Base-by-base conservation (phyloP, 139 green algal species). In the Tetradesmus lagerheimii region DNA sequence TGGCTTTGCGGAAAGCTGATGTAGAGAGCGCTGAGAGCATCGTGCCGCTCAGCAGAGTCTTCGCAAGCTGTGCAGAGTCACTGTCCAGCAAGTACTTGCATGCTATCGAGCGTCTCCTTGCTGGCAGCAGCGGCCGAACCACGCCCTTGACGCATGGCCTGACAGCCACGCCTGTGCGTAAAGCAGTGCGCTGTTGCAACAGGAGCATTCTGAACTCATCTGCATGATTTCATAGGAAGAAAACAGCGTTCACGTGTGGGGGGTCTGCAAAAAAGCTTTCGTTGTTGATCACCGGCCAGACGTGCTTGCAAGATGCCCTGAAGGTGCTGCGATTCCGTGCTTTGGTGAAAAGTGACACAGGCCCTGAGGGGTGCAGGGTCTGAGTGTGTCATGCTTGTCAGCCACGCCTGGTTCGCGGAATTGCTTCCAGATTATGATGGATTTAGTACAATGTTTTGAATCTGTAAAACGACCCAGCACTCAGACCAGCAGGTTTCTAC, bases 51-150 rank as follows among this genome's bases (percentile, higher is more conserved):
- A 78, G 31, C 74, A 50, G 35, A 29, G 25, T 86, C 62, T 34
- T 74, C 38, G 45, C 64, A n/a, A 75, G 79, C 79, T 85, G 39
- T 71, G 57, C 57, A 71, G 57, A 71, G 57, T 71, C 57, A 71
- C 57, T 71, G 57, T 71, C 57, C 57, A 71, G 57, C 57, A 71
- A 6, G 57, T 71, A 71, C 57, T 71, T 71, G 57, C 57, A 71
- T 20, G 57, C 57, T 71, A 31, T 18, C 57, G 57, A 15, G 57
- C 57, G 57, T n/a, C 20, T 71, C 57, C 57, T 71, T 1, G 20
- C 57, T 71, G 57, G 57, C 57, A 71, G 57, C 57, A 71, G 20
- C 1, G 57, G 57, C 57, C 57, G 57, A 71, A 31, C 57, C 57
- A 71, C 20, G 12, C 57, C 23, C 57, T 8, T 71, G 23, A n/a